Conservation (phyloP, 2,329 filamentous ascomycete genomes). For the Grosmannia serpens region DNA sequence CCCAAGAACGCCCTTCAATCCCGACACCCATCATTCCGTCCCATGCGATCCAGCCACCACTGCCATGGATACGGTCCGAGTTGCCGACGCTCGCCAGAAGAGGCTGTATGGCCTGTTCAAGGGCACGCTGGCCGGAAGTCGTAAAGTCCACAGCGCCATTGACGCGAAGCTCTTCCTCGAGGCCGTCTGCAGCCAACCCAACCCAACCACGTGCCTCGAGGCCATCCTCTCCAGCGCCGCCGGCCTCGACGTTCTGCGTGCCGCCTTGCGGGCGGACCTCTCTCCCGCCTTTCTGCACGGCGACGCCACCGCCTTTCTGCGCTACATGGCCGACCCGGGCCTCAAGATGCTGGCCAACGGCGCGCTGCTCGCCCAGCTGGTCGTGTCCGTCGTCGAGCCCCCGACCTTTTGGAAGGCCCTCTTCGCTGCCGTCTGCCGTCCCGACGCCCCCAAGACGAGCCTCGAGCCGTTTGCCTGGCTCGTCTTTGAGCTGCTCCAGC, state of each 20-base stretch:
- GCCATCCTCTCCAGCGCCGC: slow-evolving; percentile 15
- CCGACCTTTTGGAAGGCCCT: background rate
- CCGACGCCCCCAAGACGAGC: background rate
- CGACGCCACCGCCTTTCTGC: background rate
- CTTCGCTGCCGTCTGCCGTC: background rate
- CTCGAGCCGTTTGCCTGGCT: background rate
- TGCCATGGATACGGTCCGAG: background rate
- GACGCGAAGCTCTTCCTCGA: slow-evolving; percentile 21
- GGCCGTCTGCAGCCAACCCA: slow-evolving; percentile 12
- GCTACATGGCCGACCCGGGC: background rate
- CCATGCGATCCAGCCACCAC: too few species aligned
- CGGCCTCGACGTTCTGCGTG: slow-evolving; percentile 16
- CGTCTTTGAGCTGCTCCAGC: background rate
- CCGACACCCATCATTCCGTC: background rate
- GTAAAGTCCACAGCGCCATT: slow-evolving; percentile 10
- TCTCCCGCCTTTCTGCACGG: slow-evolving; percentile 19
- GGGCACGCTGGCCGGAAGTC: slow-evolving; percentile 13
- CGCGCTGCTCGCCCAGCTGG: background rate
- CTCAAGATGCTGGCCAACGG: background rate
- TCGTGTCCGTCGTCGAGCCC: background rate
- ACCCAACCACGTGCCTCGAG: slow-evolving; percentile 17
- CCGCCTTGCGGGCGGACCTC: slow-evolving; percentile 16
- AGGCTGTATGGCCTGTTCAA: background rate
- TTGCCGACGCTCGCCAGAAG: background rate
- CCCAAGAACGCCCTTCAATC: background rate